These are phyloP conservation scores for Exophiala phaeomuriformis DNA, from an alignment of 2,329 filamentous ascomycete species.

Conservation along the genomic window DNA sequence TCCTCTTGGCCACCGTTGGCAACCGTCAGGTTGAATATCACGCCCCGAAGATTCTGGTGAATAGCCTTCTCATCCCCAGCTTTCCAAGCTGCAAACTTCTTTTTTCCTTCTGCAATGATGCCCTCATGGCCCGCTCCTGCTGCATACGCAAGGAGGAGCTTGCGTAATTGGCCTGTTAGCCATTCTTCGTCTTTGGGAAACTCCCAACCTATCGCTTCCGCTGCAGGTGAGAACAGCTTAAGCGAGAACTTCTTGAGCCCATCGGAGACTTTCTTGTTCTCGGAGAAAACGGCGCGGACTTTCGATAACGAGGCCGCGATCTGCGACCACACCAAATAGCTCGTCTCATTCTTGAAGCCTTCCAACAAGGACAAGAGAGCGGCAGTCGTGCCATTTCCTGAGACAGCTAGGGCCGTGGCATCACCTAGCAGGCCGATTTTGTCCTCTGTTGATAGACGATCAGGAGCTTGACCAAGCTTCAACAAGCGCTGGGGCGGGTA, in stretches of 20 bases:
- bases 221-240: slow-evolving; percentile 66
- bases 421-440: slow-evolving; percentile 90
- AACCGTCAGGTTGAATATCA: slow-evolving; percentile 73
- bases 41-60: slow-evolving; percentile 70
- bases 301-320: slow-evolving; percentile 68
- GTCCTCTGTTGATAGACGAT: slow-evolving; percentile 72
- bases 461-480: slow-evolving; percentile 69
- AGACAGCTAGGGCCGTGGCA: slow-evolving; percentile 78
- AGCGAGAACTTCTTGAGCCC: slow-evolving; percentile 70
- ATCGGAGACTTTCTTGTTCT: slow-evolving; percentile 62
- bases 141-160: slow-evolving; percentile 69
- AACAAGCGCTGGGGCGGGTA: slow-evolving; percentile 77
- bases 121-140: slow-evolving; percentile 67
- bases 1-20: slow-evolving; percentile 64
- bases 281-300: slow-evolving; percentile 77
- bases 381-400: slow-evolving; percentile 74
- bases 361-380: slow-evolving; percentile 76
- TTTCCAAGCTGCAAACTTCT: slow-evolving; percentile 73
- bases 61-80: slow-evolving; percentile 62
- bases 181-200: slow-evolving; percentile 72
- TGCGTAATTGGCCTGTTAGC: slow-evolving; percentile 72
- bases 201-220: slow-evolving; percentile 78
- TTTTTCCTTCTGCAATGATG: slow-evolving; percentile 64
- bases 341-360: slow-evolving; percentile 72
- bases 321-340: slow-evolving; percentile 86